phyloP scores from a whole-genome alignment of 23 red algal genomes.

The Gracilaria vermiculophylla region DNA sequence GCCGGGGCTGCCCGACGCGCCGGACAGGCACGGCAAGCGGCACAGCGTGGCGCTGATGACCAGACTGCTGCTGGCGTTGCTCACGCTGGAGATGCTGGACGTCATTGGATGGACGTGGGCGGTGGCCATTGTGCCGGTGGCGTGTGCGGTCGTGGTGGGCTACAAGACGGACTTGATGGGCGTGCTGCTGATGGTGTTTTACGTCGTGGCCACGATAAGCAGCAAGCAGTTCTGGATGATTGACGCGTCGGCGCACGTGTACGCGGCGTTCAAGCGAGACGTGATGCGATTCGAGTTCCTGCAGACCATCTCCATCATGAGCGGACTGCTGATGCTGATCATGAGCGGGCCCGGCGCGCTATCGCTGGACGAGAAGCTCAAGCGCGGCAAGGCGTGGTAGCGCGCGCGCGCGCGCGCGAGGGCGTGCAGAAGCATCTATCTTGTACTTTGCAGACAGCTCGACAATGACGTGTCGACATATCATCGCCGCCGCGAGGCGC shows the following conservation, averaged over 20 bases:
- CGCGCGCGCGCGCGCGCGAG: background rate
- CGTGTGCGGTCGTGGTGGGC: slow-evolving; percentile 60
- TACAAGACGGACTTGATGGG: slow-evolving; percentile 75
- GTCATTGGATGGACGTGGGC: slow-evolving; percentile 61
- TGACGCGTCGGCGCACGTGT: slow-evolving; percentile 34
- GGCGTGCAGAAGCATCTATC: background rate
- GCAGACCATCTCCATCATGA: slow-evolving; percentile 87
- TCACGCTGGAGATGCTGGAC: slow-evolving; percentile 71
- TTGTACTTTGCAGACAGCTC: background rate
- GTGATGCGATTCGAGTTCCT: slow-evolving; percentile 89
- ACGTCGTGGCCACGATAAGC: slow-evolving; percentile 55
- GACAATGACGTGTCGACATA: background rate
- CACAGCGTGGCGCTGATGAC: slow-evolving; percentile 47
- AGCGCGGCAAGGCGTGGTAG: slow-evolving; percentile 36
- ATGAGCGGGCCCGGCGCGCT: slow-evolving; percentile 81
- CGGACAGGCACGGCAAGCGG: background rate
- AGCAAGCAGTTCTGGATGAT: slow-evolving; percentile 79
- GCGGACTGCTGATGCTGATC: slow-evolving; percentile 74
- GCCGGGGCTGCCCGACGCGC: slow-evolving; percentile 44
- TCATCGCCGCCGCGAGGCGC: background rate
- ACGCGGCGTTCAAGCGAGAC: slow-evolving; percentile 69
- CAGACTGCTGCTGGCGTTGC: slow-evolving; percentile 65
- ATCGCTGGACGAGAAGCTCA: slow-evolving; percentile 70
- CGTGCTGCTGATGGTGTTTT: slow-evolving; percentile 64
- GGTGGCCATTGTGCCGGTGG: slow-evolving; percentile 55